phyloP scores from a whole-genome alignment of 2,329 filamentous ascomycete genomes.

The Fusarium sp. region DNA sequence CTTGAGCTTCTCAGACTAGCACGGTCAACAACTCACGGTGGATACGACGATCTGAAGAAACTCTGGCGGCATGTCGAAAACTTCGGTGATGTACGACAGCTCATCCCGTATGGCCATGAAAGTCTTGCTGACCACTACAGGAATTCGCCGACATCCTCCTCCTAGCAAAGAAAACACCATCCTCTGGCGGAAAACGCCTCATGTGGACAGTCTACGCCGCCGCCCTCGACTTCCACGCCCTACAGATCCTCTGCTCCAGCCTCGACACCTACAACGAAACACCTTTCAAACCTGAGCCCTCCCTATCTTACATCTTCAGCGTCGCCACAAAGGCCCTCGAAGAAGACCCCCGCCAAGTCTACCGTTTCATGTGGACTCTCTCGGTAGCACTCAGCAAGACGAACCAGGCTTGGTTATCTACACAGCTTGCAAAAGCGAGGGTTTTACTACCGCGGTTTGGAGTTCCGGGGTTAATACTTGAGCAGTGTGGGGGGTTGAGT shows the following conservation, averaged over 20 bases:
- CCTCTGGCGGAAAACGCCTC: slow-evolving; percentile 28
- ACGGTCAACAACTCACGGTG: not conserved
- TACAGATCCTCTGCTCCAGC: slow-evolving; percentile 18
- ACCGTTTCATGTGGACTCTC: slow-evolving; percentile 37
- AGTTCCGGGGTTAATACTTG: slow-evolving; percentile 17
- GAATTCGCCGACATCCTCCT: slow-evolving; percentile 35
- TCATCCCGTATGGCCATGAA: too few species aligned
- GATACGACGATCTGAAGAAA: not conserved
- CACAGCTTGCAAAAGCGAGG: slow-evolving; percentile 12
- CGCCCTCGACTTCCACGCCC: slow-evolving; percentile 30
- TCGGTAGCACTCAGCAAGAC: slow-evolving; percentile 28
- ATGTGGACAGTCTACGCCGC: slow-evolving; percentile 39
- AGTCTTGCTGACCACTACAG: not conserved
- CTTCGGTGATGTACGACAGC: slow-evolving; percentile 25
- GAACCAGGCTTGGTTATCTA: slow-evolving; percentile 21
- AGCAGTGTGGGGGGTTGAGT: slow-evolving; percentile 2
- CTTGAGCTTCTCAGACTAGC: slow-evolving; percentile 25
- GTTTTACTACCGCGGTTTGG: slow-evolving; percentile 31
- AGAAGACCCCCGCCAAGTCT: slow-evolving; percentile 28
- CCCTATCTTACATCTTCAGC: slow-evolving; percentile 12
- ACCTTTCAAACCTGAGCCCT: not conserved
- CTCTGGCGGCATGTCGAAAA: slow-evolving; percentile 24
- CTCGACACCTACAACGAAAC: not conserved
- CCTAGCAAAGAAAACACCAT: not conserved
- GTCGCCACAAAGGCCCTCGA: slow-evolving; percentile 30